Conservation (phyloP, 192 early-diverging fungal genomes). For the Lunasporangiospora selenospora region DNA sequence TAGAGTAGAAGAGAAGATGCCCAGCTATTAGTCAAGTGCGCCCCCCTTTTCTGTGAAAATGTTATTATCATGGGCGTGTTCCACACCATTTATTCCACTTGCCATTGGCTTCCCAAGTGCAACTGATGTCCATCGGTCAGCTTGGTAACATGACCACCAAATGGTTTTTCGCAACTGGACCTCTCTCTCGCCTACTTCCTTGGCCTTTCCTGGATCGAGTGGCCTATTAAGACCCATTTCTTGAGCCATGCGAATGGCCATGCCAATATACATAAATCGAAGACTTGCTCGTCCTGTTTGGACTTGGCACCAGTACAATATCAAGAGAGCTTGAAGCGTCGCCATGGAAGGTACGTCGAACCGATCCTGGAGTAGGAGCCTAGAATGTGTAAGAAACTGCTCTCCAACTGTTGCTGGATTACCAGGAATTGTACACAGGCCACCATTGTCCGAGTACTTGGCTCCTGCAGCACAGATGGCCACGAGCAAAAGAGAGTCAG, state of each 20-base stretch:
- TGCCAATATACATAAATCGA: conserved; percentile 47
- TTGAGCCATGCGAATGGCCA: conserved; percentile 55
- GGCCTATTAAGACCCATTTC: conserved; percentile 48
- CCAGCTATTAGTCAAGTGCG: too few species aligned
- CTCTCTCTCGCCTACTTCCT: conserved; percentile 32
- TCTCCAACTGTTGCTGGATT: conserved; percentile 41
- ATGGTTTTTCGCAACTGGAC: conserved; percentile 43
- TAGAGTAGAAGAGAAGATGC: too few species aligned
- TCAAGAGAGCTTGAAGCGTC: conserved; percentile 50
- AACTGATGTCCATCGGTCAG: conserved; percentile 46
- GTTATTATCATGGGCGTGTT: too few species aligned
- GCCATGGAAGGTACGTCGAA: conserved; percentile 51
- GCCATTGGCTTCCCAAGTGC: conserved; percentile 47
- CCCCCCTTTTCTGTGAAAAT: too few species aligned
- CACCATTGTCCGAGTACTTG: conserved; percentile 40
- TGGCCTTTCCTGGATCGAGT: conserved; percentile 15
- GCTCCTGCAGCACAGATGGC: conserved; percentile 46
- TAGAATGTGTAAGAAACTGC: conserved; percentile 42
- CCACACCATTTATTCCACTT: too few species aligned
- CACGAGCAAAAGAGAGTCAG: conserved; percentile 34
- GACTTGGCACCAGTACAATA: conserved; percentile 49
- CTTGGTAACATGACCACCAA: conserved; percentile 48
- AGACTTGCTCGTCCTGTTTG: conserved; percentile 46
- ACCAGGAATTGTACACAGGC: conserved; percentile 32
- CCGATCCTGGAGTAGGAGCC: conserved; percentile 45